phyloP scores from a whole-genome alignment of 768 basidiomycete species.

The Kwoniella heveanensis region DNA sequence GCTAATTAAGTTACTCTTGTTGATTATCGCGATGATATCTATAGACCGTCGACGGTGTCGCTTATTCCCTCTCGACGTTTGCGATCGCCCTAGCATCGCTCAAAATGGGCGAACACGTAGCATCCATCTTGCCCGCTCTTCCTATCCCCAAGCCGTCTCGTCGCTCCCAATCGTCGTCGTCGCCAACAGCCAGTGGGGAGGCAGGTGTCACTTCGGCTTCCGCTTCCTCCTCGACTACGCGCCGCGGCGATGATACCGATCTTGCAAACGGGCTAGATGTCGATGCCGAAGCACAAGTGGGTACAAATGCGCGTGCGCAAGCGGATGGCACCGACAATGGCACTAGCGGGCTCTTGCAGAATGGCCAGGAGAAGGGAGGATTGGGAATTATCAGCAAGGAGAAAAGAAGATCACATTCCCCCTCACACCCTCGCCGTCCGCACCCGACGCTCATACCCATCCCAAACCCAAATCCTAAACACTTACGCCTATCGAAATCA shows the following conservation, averaged over 20 bases:
- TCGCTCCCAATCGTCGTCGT: constrained; percentile 3
- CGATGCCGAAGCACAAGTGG: neutral
- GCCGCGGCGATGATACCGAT: neutral
- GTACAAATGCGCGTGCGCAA: neutral
- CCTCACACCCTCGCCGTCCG: too few relatives aligned
- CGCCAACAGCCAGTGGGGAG: too few relatives aligned
- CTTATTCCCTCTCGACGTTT: constrained; percentile 76
- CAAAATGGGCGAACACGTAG: constrained; percentile 70
- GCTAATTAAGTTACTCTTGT: too few relatives aligned
- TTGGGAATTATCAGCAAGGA: too few relatives aligned
- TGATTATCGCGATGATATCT: too few relatives aligned
- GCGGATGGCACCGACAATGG: neutral
- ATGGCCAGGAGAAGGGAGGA: too few relatives aligned
- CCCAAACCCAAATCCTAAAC: neutral
- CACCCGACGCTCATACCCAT: too few relatives aligned
- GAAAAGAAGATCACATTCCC: too few relatives aligned
- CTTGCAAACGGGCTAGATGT: too few relatives aligned
- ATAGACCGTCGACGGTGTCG: constrained; percentile 84
- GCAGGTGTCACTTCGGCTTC: neutral
- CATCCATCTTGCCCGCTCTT: constrained; percentile 56
- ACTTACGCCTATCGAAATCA: neutral
- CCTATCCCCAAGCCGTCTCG: neutral
- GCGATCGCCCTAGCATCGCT: constrained; percentile 75
- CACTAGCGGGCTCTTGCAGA: too few relatives aligned
- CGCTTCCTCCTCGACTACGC: neutral